These are phyloP conservation scores for Wallemia mellicola DNA, from an alignment of 1,284 basidiomycete species.

Conservation along the genomic window DNA sequence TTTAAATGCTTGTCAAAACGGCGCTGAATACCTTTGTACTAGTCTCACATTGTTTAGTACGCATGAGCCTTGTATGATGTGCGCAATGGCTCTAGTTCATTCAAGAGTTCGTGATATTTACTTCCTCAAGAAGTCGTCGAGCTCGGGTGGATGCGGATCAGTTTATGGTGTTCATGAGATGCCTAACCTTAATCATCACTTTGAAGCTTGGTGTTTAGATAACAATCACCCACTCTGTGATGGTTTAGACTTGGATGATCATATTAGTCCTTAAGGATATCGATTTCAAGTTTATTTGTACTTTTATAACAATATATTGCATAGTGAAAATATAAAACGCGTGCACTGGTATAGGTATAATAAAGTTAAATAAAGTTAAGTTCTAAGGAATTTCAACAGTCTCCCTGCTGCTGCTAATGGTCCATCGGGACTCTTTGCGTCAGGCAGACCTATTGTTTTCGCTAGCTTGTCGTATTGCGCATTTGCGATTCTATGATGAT, in stretches of 20 bases:
- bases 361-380: too few species aligned
- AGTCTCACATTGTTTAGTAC: constrained; percentile 50
- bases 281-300: not conserved
- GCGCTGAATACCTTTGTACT: constrained; percentile 56
- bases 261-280: not conserved
- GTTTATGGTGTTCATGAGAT: constrained; percentile 17
- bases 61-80: constrained; percentile 88
- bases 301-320: not conserved
- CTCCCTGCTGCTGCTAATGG: not conserved
- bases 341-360: too few species aligned
- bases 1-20: constrained; percentile 19
- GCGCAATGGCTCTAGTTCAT: constrained; percentile 72
- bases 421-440: not conserved
- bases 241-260: constrained; percentile 1
- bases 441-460: not conserved
- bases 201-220: constrained; percentile 16
- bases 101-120: constrained; percentile 59
- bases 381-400: not conserved
- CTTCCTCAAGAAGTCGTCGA: constrained; percentile 35
- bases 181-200: constrained; percentile 16
- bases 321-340: too few species aligned
- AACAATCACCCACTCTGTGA: not conserved
- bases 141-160: constrained; percentile 40
- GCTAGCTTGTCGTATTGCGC: not conserved
- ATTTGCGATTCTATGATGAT: too few species aligned